These are phyloP conservation scores for Hyaloscypha hepaticicola DNA, from an alignment of 495 filamentous ascomycete species.

Conservation along the genomic window DNA sequence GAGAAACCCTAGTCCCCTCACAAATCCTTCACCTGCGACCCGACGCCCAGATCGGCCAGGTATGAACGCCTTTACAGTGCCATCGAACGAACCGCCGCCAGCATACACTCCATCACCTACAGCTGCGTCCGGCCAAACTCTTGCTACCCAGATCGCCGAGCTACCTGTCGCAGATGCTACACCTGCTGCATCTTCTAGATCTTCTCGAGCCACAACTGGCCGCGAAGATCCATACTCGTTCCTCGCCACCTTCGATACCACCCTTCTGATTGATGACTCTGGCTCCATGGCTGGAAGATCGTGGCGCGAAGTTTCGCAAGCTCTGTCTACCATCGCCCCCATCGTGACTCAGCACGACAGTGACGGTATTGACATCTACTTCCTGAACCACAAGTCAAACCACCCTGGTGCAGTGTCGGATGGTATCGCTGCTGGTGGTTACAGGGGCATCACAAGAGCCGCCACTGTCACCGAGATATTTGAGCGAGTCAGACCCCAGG, in stretches of 20 bases:
- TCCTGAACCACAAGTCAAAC: slow-evolving; percentile 65
- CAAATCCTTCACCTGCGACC: slow-evolving; percentile 29
- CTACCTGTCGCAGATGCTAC: slow-evolving; percentile 12
- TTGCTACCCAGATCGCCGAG: slow-evolving; percentile 10
- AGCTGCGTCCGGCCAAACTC: slow-evolving; percentile 26
- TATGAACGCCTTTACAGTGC: slow-evolving; percentile 38
- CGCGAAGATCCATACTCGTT: slow-evolving; percentile 76
- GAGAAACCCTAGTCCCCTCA: slow-evolving; percentile 16
- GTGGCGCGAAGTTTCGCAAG: slow-evolving; percentile 75
- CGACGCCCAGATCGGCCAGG: slow-evolving; percentile 35
- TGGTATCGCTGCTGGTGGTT: slow-evolving; percentile 45
- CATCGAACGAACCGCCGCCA: slow-evolving; percentile 46
- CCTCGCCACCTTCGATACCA: slow-evolving; percentile 82
- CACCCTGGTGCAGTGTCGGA: slow-evolving; percentile 22
- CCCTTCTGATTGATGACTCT: slow-evolving; percentile 93
- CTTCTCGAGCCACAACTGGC: neutral
- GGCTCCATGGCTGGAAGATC: slow-evolving; percentile 76
- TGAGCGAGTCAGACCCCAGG: slow-evolving; percentile 56
- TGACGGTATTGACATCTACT: slow-evolving; percentile 94
- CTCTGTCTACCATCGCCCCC: slow-evolving; percentile 74
- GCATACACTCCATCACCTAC: slow-evolving; percentile 43
- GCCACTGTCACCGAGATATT: slow-evolving; percentile 65
- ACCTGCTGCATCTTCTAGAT: slow-evolving; percentile 8
- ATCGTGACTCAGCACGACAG: slow-evolving; percentile 80
- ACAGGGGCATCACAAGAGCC: slow-evolving; percentile 56